Percentiles rank a stretch among this genome's conserved stretches.
Conservation (phyloP, 108 stramenopile genomes). For the Nitzschia palea region DNA sequence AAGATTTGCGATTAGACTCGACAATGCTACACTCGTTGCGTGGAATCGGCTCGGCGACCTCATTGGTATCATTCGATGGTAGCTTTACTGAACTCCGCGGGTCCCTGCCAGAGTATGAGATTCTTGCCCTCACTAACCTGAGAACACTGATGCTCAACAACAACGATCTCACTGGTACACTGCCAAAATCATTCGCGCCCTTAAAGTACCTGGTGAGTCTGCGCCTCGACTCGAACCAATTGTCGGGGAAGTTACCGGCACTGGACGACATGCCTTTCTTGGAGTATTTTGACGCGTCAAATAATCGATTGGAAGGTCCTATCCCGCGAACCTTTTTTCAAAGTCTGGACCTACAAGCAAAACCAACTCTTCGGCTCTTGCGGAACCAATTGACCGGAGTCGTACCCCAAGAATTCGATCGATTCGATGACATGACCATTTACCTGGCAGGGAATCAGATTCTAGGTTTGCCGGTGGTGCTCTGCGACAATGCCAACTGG, state of each 20-base stretch:
- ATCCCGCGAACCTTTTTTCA: slow-evolving; percentile 35
- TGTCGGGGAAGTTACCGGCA: slow-evolving; percentile 24
- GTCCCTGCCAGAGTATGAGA: slow-evolving; percentile 45
- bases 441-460: slow-evolving; percentile 49
- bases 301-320: slow-evolving; percentile 26
- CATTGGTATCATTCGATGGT: slow-evolving; percentile 63
- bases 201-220: slow-evolving; percentile 14
- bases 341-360: not conserved
- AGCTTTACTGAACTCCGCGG: slow-evolving; percentile 49
- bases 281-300: slow-evolving; percentile 21
- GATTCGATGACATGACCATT: slow-evolving; percentile 52
- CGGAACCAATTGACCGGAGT: slow-evolving; percentile 17
- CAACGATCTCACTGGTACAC: slow-evolving; percentile 36
- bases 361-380: slow-evolving; percentile 22
- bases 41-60: slow-evolving; percentile 53
- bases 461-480: slow-evolving; percentile 20
- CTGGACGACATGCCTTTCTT: slow-evolving; percentile 37
- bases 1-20: slow-evolving; percentile 71
- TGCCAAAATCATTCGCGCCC: slow-evolving; percentile 22
- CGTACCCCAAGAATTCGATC: slow-evolving; percentile 28
- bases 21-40: slow-evolving; percentile 66
- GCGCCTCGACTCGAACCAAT: slow-evolving; percentile 8
- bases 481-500: slow-evolving; percentile 45
- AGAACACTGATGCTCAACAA: slow-evolving; percentile 41
- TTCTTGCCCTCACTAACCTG: slow-evolving; percentile 43